Conservation (phyloP, 108 stramenopile genomes). For the Nitzschia inconspicua region DNA sequence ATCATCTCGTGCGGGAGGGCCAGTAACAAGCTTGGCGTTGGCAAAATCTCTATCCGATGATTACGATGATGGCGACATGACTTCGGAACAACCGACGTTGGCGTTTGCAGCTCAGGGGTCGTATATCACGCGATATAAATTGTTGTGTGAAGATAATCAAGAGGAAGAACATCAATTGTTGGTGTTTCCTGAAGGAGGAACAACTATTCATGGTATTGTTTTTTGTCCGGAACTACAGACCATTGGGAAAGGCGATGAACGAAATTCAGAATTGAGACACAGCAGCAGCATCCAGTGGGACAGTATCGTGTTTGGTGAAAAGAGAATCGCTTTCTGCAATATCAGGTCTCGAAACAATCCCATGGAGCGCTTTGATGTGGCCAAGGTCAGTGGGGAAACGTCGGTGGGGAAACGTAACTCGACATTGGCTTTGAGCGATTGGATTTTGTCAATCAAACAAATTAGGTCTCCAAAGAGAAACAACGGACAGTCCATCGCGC, state of each 20-base stretch:
- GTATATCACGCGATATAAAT: background rate
- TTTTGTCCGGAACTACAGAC: slow-evolving; percentile 7
- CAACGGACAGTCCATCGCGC: background rate
- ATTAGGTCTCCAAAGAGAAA: background rate
- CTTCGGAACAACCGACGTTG: background rate
- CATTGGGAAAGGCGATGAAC: background rate
- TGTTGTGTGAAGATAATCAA: background rate
- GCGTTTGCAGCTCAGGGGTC: slow-evolving; percentile 6
- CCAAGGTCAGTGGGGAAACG: background rate
- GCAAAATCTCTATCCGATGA: background rate
- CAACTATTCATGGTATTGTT: slow-evolving; percentile 27
- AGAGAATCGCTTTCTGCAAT: slow-evolving; percentile 17
- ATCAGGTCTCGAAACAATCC: background rate
- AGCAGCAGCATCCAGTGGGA: background rate
- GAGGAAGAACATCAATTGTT: slow-evolving; percentile 1
- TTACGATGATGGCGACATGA: background rate
- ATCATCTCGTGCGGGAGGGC: slow-evolving; percentile 21
- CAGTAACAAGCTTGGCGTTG: slow-evolving; percentile 20
- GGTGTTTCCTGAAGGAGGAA: slow-evolving; percentile 23
- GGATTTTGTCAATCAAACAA: slow-evolving; percentile 35
- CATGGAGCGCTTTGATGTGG: background rate
- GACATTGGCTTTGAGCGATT: slow-evolving; percentile 40
- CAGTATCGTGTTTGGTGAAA: slow-evolving; percentile 23
- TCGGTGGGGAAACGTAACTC: background rate
- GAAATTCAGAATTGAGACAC: too few relatives aligned